Conservation (phyloP, 371 early-diverging fungal genomes). For the Mortierella polycephala region DNA sequence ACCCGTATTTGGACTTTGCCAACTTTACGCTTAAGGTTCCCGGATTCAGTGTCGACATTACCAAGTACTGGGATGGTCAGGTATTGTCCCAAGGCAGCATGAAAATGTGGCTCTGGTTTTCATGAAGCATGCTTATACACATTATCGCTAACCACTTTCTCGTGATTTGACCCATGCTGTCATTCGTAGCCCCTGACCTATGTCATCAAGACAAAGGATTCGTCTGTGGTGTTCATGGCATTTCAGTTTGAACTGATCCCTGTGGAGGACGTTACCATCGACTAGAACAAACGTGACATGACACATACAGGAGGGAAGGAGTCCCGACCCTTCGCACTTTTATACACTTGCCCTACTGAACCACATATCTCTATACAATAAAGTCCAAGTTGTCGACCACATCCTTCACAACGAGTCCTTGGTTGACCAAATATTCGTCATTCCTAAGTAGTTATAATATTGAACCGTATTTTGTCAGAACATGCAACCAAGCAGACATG, state of each 20-base stretch:
- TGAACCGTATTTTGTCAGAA: neutral
- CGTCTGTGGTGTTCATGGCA: constrained; percentile 62
- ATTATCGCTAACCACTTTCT: neutral
- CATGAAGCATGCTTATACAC: neutral
- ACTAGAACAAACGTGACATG: constrained; percentile 11
- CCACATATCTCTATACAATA: constrained; percentile 13
- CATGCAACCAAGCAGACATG: neutral
- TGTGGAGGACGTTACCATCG: constrained; percentile 28
- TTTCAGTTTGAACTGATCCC: constrained; percentile 67
- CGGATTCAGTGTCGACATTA: constrained; percentile 66
- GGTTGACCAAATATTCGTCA: constrained; percentile 40
- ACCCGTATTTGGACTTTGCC: constrained; percentile 71
- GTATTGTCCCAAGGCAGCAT: constrained; percentile 18
- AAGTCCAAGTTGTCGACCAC: constrained; percentile 46
- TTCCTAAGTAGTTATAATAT: constrained; percentile 27
- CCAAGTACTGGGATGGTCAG: constrained; percentile 77
- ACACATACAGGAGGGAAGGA: neutral
- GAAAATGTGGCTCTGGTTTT: neutral
- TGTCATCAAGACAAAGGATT: constrained; percentile 62
- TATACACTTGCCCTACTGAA: neutral
- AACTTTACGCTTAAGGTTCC: constrained; percentile 67
- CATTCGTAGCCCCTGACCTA: constrained; percentile 65
- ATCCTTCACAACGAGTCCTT: constrained; percentile 48
- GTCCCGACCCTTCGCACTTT: neutral
- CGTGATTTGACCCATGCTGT: neutral